These are phyloP conservation scores for Paracorniculantispora psalliotae DNA, from an alignment of 2,329 filamentous ascomycete genomes.

Conservation along the genomic window DNA sequence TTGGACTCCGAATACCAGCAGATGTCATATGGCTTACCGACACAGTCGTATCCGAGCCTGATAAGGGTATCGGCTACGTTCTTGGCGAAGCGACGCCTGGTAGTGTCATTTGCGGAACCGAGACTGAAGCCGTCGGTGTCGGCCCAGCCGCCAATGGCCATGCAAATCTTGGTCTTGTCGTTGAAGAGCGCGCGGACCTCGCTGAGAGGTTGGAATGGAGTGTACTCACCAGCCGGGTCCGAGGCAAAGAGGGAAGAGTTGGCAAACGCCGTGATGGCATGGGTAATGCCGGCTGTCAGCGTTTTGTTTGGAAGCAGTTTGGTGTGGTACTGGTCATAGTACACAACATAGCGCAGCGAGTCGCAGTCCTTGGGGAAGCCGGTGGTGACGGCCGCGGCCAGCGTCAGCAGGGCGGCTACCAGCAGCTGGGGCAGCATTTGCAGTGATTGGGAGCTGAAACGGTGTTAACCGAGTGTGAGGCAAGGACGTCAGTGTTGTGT, in stretches of 20 bases:
- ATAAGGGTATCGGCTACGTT: slow-evolving; percentile 53
- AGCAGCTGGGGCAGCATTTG: too few species aligned
- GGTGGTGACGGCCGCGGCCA: background rate
- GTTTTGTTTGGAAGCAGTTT: slow-evolving; percentile 30
- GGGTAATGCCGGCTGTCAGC: slow-evolving; percentile 44
- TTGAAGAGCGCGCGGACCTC: slow-evolving; percentile 49
- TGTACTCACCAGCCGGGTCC: slow-evolving; percentile 37
- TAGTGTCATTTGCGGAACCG: slow-evolving; percentile 42
- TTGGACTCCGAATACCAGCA: too few species aligned
- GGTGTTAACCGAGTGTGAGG: too few species aligned
- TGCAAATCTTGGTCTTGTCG: slow-evolving; percentile 52
- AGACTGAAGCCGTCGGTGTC: slow-evolving; percentile 52
- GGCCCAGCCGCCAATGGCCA: slow-evolving; percentile 63
- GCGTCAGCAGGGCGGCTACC: too few species aligned
- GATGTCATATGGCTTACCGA: slow-evolving; percentile 37
- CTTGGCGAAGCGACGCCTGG: slow-evolving; percentile 49
- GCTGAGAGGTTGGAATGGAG: slow-evolving; percentile 48
- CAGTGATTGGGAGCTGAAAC: too few species aligned
- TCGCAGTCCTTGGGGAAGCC: background rate
- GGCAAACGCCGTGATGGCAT: slow-evolving; percentile 53
- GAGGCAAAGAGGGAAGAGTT: slow-evolving; percentile 44
- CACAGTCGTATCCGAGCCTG: slow-evolving; percentile 54
- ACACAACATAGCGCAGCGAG: slow-evolving; percentile 32
- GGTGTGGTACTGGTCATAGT: slow-evolving; percentile 42
- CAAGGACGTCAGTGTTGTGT: too few species aligned